These are phyloP conservation scores for Phalaenopsis hybrid DNA, from an alignment of 116 monocot genomes.

Conservation along the genomic window DNA sequence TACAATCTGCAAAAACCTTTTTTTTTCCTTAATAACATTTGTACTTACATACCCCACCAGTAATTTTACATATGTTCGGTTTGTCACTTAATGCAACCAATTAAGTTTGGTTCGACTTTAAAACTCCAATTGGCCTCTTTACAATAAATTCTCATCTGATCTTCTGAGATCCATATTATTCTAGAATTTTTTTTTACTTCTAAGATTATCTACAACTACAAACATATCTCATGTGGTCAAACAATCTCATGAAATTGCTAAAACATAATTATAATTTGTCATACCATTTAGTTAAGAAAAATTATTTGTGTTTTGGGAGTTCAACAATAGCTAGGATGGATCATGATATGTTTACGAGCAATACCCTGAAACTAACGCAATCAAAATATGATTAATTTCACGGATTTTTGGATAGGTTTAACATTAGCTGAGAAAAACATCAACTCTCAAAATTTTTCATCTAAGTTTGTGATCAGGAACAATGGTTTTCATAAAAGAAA, in stretches of 20 bases:
- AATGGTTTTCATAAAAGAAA: not conserved
- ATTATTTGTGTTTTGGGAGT: not conserved
- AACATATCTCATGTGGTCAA: not conserved
- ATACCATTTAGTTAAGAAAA: not conserved
- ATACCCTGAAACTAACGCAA: not conserved
- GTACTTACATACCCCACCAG: not conserved
- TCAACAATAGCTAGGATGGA: not conserved
- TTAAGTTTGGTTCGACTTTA: not conserved
- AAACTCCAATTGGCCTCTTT: not conserved
- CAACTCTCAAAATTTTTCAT: not conserved
- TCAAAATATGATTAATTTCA: not conserved
- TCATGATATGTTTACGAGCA: not conserved
- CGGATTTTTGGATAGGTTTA: not conserved
- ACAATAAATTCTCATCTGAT: not conserved
- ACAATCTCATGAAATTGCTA: not conserved
- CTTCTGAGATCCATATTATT: not conserved
- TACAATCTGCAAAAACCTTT: not conserved
- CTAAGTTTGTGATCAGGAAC: not conserved
- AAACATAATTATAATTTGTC: not conserved
- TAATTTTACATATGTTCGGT: too few relatives aligned
- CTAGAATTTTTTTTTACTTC: not conserved
- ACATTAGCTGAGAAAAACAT: not conserved
- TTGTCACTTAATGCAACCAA: not conserved
- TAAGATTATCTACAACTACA: not conserved
- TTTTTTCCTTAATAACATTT: not conserved